Base-by-base conservation (phyloP, 2,329 filamentous ascomycete species). In the Stagonosporopsis chrysanthemi region DNA sequence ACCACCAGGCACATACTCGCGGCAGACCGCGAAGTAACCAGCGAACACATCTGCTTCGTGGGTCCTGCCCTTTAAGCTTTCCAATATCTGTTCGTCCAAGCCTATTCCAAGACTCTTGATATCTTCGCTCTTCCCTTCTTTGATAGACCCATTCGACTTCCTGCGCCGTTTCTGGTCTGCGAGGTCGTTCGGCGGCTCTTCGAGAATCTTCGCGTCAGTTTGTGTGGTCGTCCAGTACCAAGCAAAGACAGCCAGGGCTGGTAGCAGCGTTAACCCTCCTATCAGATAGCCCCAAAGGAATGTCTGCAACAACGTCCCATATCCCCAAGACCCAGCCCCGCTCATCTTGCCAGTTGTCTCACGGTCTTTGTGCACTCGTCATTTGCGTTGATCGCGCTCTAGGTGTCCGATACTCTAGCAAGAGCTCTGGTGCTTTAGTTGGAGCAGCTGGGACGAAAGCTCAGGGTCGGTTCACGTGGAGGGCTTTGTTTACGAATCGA, bases 1-100 rank as follows among this genome's bases (percentile, higher is more conserved):
- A 39, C 92, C 93, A 73, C 92, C 92, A 39, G 93, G 91, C 0
- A 91, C 90, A 78, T 95, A 97, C 79, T 97, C 92, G 73, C 93
- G 86, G 73, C 91, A 96, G 15, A 97, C 92, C n/a, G 92, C 91
- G 76, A 97, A 97, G 79, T 96, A 97, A 17, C 92, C 93, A 8
- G 92, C 90, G 2, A 92, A 91, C 38, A 92, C 90, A 71, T 96
- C 91, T 31, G 87, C 82, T 56, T 92, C 89, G 62, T 87, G 83
- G 19, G 82, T 57, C 43, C 60, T 61, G 15, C 56, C 59, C 49
- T 70, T 70, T 24, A 70, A 48, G 39, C 66, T 64, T 41, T 67
- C 65, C 45, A 70, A 47, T 39, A 67, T 68, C 19, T 66, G 59
- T 24, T 67, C 63, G 29, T 70, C 67, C 36, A 70, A 51, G 4